Evolutionary conservation across 805 yeast genomes (phyloP).

Genomic region (Lipomyces orientalis): DNA sequence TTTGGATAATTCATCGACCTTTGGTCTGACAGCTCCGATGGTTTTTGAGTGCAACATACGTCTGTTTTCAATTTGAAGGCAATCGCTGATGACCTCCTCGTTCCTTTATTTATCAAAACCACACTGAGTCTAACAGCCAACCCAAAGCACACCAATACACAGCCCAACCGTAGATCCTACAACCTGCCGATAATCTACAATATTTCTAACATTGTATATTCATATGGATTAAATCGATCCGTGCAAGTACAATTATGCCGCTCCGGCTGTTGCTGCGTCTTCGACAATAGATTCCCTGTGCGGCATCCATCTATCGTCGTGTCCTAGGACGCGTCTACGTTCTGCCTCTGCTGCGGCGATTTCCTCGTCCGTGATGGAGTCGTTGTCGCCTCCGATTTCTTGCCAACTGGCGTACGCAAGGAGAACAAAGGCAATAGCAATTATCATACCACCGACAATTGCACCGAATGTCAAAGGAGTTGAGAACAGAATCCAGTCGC

Average conservation of each 20-base stretch:
- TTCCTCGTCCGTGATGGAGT: conserved; percentile 27
- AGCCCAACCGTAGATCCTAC: neutral
- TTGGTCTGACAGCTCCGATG: no score
- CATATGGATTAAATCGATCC: neutral
- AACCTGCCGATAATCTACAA: neutral
- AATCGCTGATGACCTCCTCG: neutral
- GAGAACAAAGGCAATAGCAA: conserved; percentile 69
- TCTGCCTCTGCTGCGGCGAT: conserved; percentile 13
- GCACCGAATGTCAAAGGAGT: conserved; percentile 61
- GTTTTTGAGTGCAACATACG: no score
- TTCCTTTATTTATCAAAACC: neutral
- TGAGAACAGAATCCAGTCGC: conserved; percentile 73
- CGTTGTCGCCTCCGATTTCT: conserved; percentile 38
- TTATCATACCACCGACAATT: conserved; percentile 69
- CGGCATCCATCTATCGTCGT: conserved; percentile 18
- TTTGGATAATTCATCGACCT: no score
- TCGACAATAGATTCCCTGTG: conserved; percentile 13
- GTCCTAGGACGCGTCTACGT: conserved; percentile 4
- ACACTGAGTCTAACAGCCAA: neutral
- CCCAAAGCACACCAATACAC: neutral
- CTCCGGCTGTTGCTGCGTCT: conserved; percentile 14
- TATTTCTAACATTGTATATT: neutral
- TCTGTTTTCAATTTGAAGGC: no score
- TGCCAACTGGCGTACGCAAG: conserved; percentile 53
- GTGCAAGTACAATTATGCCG: neutral